Evolutionary conservation across 2,329 filamentous ascomycete species (phyloP).

Genomic region (Colletotrichum karsti): DNA sequence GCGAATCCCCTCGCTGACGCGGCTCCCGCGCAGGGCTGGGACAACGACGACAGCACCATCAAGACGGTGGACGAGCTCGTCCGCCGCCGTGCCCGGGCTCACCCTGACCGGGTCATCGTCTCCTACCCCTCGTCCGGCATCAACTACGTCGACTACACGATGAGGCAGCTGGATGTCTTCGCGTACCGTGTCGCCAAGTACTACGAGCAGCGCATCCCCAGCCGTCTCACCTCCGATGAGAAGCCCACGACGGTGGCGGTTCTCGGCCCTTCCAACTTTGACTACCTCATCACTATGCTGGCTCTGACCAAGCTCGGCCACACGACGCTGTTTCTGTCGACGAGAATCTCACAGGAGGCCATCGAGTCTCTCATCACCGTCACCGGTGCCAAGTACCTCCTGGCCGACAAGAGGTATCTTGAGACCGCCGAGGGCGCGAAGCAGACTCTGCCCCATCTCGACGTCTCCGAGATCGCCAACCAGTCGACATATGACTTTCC

Average conservation of each 20-base stretch:
- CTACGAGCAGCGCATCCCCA: constrained; percentile 33
- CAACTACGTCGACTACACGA: constrained; percentile 55
- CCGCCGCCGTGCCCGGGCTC: constrained; percentile 33
- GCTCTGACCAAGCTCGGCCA: constrained; percentile 64
- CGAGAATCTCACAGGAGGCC: constrained; percentile 41
- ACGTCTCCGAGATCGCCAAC: constrained; percentile 37
- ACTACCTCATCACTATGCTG: constrained; percentile 62
- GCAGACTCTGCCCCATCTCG: constrained; percentile 26
- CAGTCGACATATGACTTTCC: constrained; percentile 38
- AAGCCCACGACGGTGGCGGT: constrained; percentile 52
- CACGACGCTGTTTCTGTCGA: constrained; percentile 50
- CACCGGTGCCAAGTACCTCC: constrained; percentile 35
- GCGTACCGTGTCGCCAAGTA: constrained; percentile 36
- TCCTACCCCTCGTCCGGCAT: constrained; percentile 53
- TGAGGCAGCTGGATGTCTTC: constrained; percentile 53
- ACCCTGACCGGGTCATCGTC: constrained; percentile 43
- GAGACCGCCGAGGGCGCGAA: constrained; percentile 32
- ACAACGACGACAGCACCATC: constrained; percentile 32
- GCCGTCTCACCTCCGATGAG: constrained; percentile 32
- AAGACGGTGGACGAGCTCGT: constrained; percentile 36
- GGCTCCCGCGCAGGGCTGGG: not conserved
- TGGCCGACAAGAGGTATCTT: constrained; percentile 34
- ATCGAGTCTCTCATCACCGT: constrained; percentile 38
- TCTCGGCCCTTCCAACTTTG: constrained; percentile 61
- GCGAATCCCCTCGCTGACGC: not conserved